Percentiles rank a stretch among this genome's conserved stretches.
phyloP scores from a whole-genome alignment of 2,329 filamentous ascomycete genomes.

The Gyromitra esculenta region DNA sequence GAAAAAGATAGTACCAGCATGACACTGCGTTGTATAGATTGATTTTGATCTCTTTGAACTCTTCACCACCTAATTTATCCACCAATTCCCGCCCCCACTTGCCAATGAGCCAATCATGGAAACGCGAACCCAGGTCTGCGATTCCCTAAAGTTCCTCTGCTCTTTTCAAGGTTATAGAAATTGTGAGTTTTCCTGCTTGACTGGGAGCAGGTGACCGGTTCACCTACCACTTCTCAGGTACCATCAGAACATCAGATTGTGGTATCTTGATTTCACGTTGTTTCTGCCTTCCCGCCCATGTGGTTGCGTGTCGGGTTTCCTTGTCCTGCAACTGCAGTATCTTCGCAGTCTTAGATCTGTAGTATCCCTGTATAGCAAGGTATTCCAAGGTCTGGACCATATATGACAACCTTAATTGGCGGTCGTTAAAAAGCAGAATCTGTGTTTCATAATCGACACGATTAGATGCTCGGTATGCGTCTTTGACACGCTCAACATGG shows the following conservation, averaged over 20 bases:
- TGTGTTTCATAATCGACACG: not conserved
- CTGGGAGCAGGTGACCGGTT: not conserved
- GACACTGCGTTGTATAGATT: not conserved
- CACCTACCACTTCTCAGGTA: too few species aligned
- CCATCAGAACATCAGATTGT: too few species aligned
- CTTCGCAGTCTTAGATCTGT: not conserved
- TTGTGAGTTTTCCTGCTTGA: not conserved
- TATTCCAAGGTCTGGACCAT: conserved; percentile 1
- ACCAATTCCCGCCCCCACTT: not conserved
- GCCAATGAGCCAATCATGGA: not conserved
- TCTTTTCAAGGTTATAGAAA: not conserved
- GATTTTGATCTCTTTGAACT: not conserved
- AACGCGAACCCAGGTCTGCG: not conserved
- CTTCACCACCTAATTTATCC: not conserved
- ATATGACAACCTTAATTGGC: not conserved
- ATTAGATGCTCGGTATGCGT: not conserved
- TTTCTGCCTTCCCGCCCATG: not conserved
- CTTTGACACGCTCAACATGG: not conserved
- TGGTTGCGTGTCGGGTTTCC: not conserved
- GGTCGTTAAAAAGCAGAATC: not conserved
- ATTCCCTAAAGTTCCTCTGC: not conserved
- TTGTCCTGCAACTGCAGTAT: not conserved
- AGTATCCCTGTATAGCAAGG: not conserved
- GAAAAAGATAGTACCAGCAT: not conserved
- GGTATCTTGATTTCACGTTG: too few species aligned